phyloP scores from a whole-genome alignment of 2,329 filamentous ascomycete genomes.

The Madurella fahalii region DNA sequence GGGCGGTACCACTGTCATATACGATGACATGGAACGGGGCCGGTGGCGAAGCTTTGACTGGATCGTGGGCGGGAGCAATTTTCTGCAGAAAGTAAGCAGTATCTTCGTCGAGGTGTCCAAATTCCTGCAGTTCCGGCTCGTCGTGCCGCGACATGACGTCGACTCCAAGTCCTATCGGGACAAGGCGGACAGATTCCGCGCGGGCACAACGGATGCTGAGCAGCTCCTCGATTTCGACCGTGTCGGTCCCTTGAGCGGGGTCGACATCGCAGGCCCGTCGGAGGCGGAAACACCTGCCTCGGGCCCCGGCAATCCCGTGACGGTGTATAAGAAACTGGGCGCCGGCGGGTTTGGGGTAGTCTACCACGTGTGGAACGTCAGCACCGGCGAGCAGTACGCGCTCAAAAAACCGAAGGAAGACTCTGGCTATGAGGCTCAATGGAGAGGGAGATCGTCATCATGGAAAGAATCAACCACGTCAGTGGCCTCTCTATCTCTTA shows the following conservation, averaged over 20 bases:
- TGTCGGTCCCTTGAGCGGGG: constrained; percentile 1
- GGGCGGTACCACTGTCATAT: constrained; percentile 6
- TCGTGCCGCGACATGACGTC: constrained; percentile 4
- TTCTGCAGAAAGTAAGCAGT: constrained; percentile 1
- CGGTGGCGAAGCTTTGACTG: constrained; percentile 7
- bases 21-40: constrained; percentile 2
- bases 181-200: constrained; percentile 8
- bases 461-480: constrained; percentile 7
- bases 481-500: neutral
- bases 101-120: constrained; percentile 5
- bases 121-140: constrained; percentile 31
- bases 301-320: neutral
- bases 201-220: neutral
- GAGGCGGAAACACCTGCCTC: neutral
- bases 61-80: constrained; percentile 9
- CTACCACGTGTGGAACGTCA: constrained; percentile 6
- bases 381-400: constrained; percentile 7
- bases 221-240: neutral
- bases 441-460: constrained; percentile 5
- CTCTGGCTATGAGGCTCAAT: neutral
- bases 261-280: neutral
- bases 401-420: constrained; percentile 1
- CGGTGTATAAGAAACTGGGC: neutral
- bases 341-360: constrained; percentile 1
- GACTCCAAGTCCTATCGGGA: constrained; percentile 7